Base-by-base conservation (phyloP, 2,329 filamentous ascomycete species). In the Tolypocladium album region DNA sequence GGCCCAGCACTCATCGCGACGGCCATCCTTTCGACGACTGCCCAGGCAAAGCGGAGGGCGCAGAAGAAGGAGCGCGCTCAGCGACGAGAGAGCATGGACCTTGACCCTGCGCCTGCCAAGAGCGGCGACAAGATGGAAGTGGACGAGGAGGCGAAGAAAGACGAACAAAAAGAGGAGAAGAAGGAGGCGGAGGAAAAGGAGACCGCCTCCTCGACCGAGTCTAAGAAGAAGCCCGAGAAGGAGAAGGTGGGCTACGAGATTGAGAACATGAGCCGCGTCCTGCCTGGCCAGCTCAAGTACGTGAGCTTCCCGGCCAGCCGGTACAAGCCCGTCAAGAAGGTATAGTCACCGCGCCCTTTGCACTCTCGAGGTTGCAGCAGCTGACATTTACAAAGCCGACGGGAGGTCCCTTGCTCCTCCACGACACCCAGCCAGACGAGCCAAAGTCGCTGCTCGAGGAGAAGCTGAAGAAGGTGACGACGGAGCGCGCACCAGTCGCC, bases 241-340 rank as follows among this genome's bases (percentile, higher is more conserved):
- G 94, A 99, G 78, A 97, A 96, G 83, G 84, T 96, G 61, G 94
- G 94, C 66, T 97, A 94, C 72, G 92, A 97, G 64, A 83, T 99
- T 63, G 90, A 94, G 71, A 99, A 99, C 79, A 95, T 99, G 91
- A 95, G 89, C 59, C 85, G 94, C 67, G 92, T 99, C 42, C 84
- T 99, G 56, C 94, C 92, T 1, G 85, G 86, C 55, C 94, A 99
- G 78, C 84, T 97, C 70, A 96, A 96, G 79, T 97, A 93, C 74
- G 90, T 99, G 70, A 96, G 86, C 74, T 96, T 99, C 81, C 86
- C 90, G 56, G 84, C 90, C 64, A 89, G 90, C 55, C 87, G 95
- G 67, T 99, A 97, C 76, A 90, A 89, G 80, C 93, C 94, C 42
- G 92, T 97, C 62, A 86, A 86, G 75, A 83, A 96, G 85, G 90